A percentile compares a stretch with the other conserved stretches of the same genome.
phyloP scores from a whole-genome alignment of 495 filamentous ascomycete genomes.

The Sordaria brevicollis region DNA sequence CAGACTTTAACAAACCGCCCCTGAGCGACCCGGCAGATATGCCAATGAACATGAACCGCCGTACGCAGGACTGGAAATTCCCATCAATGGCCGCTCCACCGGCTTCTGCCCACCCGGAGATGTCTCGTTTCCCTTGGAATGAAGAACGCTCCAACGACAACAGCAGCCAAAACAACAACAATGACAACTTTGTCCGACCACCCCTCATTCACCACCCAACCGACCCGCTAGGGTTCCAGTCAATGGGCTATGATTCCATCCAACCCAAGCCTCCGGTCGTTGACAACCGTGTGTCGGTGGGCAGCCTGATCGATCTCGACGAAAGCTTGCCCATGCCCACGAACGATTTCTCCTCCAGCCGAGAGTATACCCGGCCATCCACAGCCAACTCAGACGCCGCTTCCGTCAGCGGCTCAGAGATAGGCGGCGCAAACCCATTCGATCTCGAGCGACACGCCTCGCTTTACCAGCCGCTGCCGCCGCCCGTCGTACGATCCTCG shows the following conservation, averaged over 20 bases:
- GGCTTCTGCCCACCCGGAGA: slow-evolving; percentile 39
- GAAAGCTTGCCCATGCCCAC: slow-evolving; percentile 30
- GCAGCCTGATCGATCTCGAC: slow-evolving; percentile 43
- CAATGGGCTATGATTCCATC: slow-evolving; percentile 31
- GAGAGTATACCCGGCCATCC: slow-evolving; percentile 34
- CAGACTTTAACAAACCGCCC: slow-evolving; percentile 36
- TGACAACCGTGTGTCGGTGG: slow-evolving; percentile 31
- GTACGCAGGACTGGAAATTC: slow-evolving; percentile 54
- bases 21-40: slow-evolving; percentile 39
- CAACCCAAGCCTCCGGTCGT: slow-evolving; percentile 3
- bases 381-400: slow-evolving; percentile 44
- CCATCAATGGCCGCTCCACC: slow-evolving; percentile 37
- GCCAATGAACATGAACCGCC: slow-evolving; percentile 31
- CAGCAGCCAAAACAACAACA: not conserved
- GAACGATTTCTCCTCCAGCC: slow-evolving; percentile 1
- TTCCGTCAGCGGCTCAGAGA: slow-evolving; percentile 35
- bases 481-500: slow-evolving; percentile 3
- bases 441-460: slow-evolving; percentile 44
- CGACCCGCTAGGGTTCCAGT: slow-evolving; percentile 33
- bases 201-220: slow-evolving; percentile 39
- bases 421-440: slow-evolving; percentile 40
- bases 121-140: slow-evolving; percentile 37
- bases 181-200: slow-evolving; percentile 27
- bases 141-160: slow-evolving; percentile 14
- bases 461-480: slow-evolving; percentile 31